Conservation (phyloP, 257 asterid species). For the Nicotiana noctiflora region DNA sequence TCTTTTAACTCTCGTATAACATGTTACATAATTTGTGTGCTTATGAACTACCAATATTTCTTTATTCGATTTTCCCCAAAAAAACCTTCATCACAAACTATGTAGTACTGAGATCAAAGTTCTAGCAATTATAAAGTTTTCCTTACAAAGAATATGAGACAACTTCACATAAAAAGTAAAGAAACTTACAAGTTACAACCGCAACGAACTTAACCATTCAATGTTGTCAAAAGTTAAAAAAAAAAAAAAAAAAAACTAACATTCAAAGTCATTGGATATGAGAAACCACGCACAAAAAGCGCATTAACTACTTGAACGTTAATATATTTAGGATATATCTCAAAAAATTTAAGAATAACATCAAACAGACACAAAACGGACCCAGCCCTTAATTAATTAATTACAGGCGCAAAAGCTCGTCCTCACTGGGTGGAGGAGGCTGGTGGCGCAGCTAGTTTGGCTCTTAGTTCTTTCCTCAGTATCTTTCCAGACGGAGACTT, state of each 20-base stretch:
- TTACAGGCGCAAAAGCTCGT: not conserved
- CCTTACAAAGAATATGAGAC: not conserved
- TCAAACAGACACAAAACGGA: not conserved
- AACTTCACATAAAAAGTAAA: not conserved
- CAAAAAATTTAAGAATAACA: not conserved
- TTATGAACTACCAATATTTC: too few species aligned
- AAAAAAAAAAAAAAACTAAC: not conserved
- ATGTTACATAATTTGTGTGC: too few species aligned
- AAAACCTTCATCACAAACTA: too few species aligned
- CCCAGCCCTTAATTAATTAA: not conserved
- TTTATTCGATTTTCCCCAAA: too few species aligned
- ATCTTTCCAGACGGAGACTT: slow-evolving; percentile 87
- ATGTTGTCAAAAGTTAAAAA: not conserved
- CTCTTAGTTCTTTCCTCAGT: slow-evolving; percentile 73
- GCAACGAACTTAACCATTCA: not conserved
- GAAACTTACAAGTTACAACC: not conserved
- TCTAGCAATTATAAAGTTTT: not conserved
- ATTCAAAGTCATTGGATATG: not conserved
- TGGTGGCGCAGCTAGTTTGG: slow-evolving; percentile 37
- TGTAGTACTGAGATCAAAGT: too few species aligned
- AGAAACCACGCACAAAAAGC: not conserved
- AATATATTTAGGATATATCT: not conserved
- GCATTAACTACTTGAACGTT: not conserved
- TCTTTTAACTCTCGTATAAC: too few species aligned
- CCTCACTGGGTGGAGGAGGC: not conserved